A percentile compares a stretch with the other conserved stretches of the same genome.
Evolutionary conservation across 768 basidiomycete genomes (phyloP).

Genomic region (Tubosaeta brunneosetosa): DNA sequence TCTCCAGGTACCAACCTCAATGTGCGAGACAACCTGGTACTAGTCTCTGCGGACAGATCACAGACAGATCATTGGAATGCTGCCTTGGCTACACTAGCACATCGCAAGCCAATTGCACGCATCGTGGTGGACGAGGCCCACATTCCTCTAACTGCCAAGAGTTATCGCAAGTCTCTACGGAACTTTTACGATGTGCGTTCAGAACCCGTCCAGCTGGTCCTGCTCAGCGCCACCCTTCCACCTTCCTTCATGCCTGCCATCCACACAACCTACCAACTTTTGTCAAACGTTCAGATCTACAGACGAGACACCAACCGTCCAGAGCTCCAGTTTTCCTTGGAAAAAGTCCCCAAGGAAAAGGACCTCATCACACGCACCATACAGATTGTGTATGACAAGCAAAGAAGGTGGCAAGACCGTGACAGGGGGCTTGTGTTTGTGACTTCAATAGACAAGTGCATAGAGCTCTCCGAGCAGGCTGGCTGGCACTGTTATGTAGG

Average conservation of each 20-base stretch:
- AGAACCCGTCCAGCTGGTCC: conserved; percentile 11
- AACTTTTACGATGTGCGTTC: not conserved
- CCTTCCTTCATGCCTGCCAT: not conserved
- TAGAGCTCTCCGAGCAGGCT: not conserved
- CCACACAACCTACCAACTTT: not conserved
- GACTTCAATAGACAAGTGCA: not conserved
- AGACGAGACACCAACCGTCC: not conserved
- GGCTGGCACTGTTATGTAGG: conserved; percentile 13
- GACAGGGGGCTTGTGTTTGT: conserved; percentile 10
- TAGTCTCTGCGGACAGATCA: conserved; percentile 7
- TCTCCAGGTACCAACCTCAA: not conserved
- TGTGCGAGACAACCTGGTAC: not conserved
- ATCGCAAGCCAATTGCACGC: not conserved
- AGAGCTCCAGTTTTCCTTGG: conserved; percentile 7
- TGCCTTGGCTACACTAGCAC: not conserved
- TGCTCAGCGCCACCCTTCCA: conserved; percentile 20
- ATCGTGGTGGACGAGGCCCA: conserved; percentile 26
- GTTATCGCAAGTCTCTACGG: conserved; percentile 8
- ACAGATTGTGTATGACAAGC: not conserved
- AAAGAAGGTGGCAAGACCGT: not conserved
- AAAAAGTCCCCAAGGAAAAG: not conserved
- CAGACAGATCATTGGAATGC: conserved; percentile 3
- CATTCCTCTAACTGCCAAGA: conserved; percentile 2
- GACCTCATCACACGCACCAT: fast-evolving
- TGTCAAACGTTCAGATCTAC: not conserved